phyloP scores from a whole-genome alignment of 1,284 basidiomycete genomes.

The Heliocybe sulcata region DNA sequence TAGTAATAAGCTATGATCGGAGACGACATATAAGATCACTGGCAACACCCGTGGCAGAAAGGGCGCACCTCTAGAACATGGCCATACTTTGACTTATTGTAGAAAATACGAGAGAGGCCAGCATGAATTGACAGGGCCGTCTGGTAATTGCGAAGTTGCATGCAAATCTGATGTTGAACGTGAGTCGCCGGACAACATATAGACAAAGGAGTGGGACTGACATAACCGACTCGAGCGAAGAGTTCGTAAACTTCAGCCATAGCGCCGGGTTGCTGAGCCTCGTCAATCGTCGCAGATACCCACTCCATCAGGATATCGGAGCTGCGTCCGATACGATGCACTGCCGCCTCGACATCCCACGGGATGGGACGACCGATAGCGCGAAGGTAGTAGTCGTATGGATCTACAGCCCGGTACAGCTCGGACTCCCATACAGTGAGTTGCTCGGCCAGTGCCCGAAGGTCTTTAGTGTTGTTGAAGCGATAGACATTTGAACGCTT shows the following conservation, averaged over 20 bases:
- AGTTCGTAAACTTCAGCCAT: background rate
- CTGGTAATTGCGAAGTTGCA: background rate
- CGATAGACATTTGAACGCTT: background rate
- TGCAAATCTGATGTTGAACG: background rate
- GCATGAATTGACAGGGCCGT: background rate
- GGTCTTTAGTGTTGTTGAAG: background rate
- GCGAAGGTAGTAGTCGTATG: background rate
- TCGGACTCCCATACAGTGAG: background rate
- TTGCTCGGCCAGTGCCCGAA: background rate
- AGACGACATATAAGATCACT: background rate
- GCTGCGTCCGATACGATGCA: background rate
- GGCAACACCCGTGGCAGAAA: no score
- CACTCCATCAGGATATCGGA: background rate
- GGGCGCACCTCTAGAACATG: background rate
- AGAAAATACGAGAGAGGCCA: constrained; percentile 4
- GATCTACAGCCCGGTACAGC: background rate
- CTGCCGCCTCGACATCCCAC: background rate
- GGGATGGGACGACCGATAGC: background rate
- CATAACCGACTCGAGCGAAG: background rate
- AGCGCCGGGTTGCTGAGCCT: background rate
- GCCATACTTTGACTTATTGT: background rate
- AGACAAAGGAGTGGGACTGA: background rate
- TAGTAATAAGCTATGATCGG: background rate
- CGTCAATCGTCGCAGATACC: background rate
- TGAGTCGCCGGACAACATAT: background rate